Evolutionary conservation across 331 rosid genomes (phyloP).

Genomic region (Malus hybrid): DNA sequence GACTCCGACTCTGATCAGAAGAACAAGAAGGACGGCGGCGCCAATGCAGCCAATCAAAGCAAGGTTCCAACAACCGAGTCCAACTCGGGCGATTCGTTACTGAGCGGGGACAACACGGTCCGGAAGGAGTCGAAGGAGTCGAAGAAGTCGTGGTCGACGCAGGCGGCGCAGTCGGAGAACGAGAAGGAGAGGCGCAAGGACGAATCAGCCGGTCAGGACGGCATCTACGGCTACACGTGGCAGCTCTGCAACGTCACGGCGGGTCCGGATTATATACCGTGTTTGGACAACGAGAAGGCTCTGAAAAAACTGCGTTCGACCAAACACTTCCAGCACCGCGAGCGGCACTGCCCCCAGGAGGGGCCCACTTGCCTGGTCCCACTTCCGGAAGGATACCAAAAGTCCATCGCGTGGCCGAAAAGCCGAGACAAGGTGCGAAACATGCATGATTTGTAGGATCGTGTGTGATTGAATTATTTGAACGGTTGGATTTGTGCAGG

Average conservation of each 20-base stretch:
- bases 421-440: conserved; percentile 73
- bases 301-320: conserved; percentile 37
- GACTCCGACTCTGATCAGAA: background rate
- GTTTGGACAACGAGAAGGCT: conserved; percentile 83
- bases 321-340: conserved; percentile 72
- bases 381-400: conserved; percentile 52
- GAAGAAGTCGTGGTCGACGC: conserved; percentile 63
- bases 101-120: conserved; percentile 28
- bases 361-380: conserved; percentile 77
- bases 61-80: background rate
- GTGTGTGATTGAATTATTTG: background rate
- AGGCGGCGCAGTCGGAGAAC: conserved; percentile 56
- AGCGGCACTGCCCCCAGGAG: conserved; percentile 81
- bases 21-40: background rate
- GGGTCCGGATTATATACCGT: conserved; percentile 72
- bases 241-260: conserved; percentile 58
- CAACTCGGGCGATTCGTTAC: conserved; percentile 17
- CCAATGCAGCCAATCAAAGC: conserved; percentile 6
- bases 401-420: conserved; percentile 53
- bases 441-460: background rate
- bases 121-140: conserved; percentile 48
- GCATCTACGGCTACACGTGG: conserved; percentile 44
- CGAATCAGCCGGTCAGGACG: conserved; percentile 27
- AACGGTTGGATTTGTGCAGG: background rate
- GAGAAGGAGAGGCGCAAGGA: conserved; percentile 70